Evolutionary conservation across 257 asterid genomes (phyloP), one percentile per base, ranked within the genome.

Genomic region (Przewalskia tangutica): DNA sequence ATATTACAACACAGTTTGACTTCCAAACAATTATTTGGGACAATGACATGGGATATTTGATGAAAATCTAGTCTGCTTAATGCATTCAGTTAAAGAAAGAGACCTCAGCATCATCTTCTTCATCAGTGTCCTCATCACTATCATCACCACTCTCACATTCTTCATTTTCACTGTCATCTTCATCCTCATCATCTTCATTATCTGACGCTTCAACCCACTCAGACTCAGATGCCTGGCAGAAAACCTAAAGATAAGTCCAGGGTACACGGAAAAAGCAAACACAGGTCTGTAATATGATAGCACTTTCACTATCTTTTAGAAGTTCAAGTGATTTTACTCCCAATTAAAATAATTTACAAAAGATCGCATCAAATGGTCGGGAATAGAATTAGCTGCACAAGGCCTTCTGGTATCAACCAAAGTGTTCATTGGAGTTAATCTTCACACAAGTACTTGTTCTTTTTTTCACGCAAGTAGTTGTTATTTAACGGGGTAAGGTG

Each of bases 171-270:
- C 82, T 77, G 42, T 89, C 97, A 3, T 90, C 93, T 34, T 27
- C 32, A 27, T 27, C 32, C 32, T 27, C 32, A 27, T 27, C 32
- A 27, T 27, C 32, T 59, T 90, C 93, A 55, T 92, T 79, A 42
- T 95, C 99, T 8, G 97, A 93, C 53, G 83, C 95, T 89, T 94
- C 98, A 64, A 96, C 79, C 99, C 99, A 96, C 86, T 96, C 98
- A 40, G 99, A 88, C 93, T 90, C 93, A 78, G 99, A 89, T 66
- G 97, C 98, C 99, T 96, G 55, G 76, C 40, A 42, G 80, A 51
- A 64, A 59, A 66, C 60, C 77, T 12, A 85, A 86, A 73, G 82
- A 81, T 83, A 65, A 80, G 23, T 16, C 14, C 66, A 77, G 27
- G 65, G n/a, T 55, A 65, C 50, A 9, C 17, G 23, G 79, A 84